phyloP scores from a whole-genome alignment of 2,329 filamentous ascomycete species.

The Penicillium sp. region DNA sequence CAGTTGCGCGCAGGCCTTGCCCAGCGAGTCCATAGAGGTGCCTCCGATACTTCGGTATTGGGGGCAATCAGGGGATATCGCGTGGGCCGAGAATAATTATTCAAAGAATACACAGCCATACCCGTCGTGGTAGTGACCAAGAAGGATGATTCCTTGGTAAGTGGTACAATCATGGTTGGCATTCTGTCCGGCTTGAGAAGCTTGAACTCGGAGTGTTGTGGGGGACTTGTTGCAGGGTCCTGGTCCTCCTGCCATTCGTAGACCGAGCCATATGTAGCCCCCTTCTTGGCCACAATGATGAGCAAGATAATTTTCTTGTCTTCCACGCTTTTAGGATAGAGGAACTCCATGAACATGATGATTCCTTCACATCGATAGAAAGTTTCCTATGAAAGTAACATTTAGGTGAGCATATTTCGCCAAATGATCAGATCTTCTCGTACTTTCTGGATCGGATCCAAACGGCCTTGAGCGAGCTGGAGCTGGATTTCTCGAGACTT shows the following conservation, averaged over 20 bases:
- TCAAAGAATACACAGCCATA: constrained; percentile 51
- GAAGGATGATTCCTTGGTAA: constrained; percentile 69
- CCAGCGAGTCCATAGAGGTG: constrained; percentile 74
- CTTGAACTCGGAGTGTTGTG: constrained; percentile 29
- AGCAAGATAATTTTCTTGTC: constrained; percentile 73
- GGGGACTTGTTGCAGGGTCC: constrained; percentile 20
- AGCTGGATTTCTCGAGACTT: constrained; percentile 52
- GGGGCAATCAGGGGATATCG: constrained; percentile 31
- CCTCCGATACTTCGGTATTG: constrained; percentile 43
- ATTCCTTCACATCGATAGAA: constrained; percentile 61
- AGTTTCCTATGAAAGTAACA: constrained; percentile 37
- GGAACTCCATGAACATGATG: constrained; percentile 85
- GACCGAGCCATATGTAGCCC: constrained; percentile 48
- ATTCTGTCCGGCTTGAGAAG: constrained; percentile 48
- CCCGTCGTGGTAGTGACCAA: constrained; percentile 62
- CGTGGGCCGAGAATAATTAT: constrained; percentile 32
- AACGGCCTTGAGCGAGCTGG: constrained; percentile 49
- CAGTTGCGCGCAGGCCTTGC: constrained; percentile 69
- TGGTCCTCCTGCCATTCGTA: constrained; percentile 55
- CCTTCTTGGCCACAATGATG: constrained; percentile 53
- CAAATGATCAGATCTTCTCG: constrained; percentile 8
- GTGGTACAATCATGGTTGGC: constrained; percentile 69
- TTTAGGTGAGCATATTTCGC: background rate
- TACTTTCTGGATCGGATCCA: constrained; percentile 62
- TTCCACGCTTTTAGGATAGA: constrained; percentile 68